Evolutionary conservation across 176 grass and related monocot species (phyloP), one percentile per base, ranked within the genome.

Genomic region (Ananas comosus): DNA sequence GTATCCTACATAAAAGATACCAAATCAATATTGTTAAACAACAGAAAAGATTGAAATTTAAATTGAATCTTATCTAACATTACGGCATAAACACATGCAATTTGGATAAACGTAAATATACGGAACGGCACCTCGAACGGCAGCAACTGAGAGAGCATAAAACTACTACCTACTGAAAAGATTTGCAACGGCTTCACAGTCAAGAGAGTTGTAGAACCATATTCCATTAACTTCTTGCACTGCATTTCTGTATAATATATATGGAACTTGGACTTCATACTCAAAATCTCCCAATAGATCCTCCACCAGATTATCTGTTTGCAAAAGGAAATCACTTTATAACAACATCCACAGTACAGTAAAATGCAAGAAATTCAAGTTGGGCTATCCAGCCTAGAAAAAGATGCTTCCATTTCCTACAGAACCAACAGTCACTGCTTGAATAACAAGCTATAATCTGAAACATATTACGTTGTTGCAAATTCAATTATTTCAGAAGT

Each of bases 261-360:
- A 86, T 51, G 88, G 80, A 59, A 72, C 70, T 22, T 91, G 67
- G 51, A 80, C 53, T 25, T 86, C 12, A 71, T 78, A 80, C 16
- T 81, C 63, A 69, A 86, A 91, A 76, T 68, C 64, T 11, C 70
- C 66, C 83, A 86, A 65, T 13, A 91, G 63, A 66, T 81, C 80
- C 77, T 91, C 74, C 0, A 83, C 71, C 25, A 83, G 71, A 83
- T 91, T 91, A 61, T 91, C 88, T 91, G 70, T 80, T 81, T 11
- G 73, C 33, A 83, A 53, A 52, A 25, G 5, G 42, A 61, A 74
- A 64, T 33, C 47, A 5, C n/a, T 14, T 14, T 66, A 58, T n/a
- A 58, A 58, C 7, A 3, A 58, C 53, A 13, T n/a, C 16, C 53
- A 58, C 53, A 58, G 8, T 4, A 18, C 18, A 58, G 13, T 58